Evolutionary conservation across 225 moss, liverwort and hornwort species (phyloP), one percentile per base, ranked within the genome.

Genomic region (Sphagnum tenellum): DNA sequence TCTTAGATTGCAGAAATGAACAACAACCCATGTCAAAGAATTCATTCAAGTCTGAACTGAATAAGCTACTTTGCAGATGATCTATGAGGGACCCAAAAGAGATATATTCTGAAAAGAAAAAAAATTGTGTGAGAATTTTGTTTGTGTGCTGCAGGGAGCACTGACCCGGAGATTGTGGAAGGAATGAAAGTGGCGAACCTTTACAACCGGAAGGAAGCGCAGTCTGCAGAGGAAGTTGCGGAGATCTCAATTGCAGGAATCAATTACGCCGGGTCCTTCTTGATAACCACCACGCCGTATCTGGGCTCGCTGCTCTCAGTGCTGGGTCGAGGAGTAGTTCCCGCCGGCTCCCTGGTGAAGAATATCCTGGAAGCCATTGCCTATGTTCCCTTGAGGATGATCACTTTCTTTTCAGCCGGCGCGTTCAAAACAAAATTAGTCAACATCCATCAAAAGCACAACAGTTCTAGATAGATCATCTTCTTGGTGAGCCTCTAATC

Each of bases 311-410:
- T 87, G 11, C 70, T 90, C 29, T 73, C 88, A 49, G 47, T 84
- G 66, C 77, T 96, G 47, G 78, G 84, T 50, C 81, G 96, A 3
- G 96, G 96, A 14, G 82, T 82, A 69, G 76, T 86, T 47, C 92
- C 96, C 9, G 84, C 82, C 45, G 92, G 92, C 5, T 88, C 86
- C 46, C 61, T 95, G 49, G 48, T 84, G 5, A 48, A 71, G 66
- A 84, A 77, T 49, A 7, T 84, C 48, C 46, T 77, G 12, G 84
- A 84, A 77, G 80, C 84, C 44, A 4, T 75, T 54, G 65, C 4
- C 10, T 65, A 58, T 11, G 62, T 74, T 10, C 84, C 84, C 12
- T 29, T 72, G 67, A 75, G 84, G 60, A 5, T 84, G 9, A 54
- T 80, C 72, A 72, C 67, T 70, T 66, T 50, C 75, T 59, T 46